These are phyloP conservation scores for Lizonia empirigonia DNA, from an alignment of 2,329 filamentous ascomycete species.

Conservation along the genomic window DNA sequence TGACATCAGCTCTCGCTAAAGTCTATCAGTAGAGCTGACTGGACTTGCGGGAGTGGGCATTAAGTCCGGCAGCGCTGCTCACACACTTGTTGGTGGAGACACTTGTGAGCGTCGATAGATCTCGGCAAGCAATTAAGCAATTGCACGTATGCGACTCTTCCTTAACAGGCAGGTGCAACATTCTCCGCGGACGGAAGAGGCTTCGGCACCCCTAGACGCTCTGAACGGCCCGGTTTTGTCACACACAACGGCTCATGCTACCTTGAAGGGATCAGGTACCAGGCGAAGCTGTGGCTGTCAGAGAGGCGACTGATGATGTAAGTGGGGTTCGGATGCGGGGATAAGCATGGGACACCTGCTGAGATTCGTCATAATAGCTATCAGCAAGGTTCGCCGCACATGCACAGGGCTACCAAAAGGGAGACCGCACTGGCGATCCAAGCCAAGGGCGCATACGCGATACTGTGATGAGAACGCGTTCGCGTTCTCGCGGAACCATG, in stretches of 20 bases:
- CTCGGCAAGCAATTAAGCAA: neutral
- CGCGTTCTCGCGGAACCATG: neutral
- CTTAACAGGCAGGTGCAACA: conserved; percentile 10
- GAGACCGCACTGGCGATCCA: neutral
- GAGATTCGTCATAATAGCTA: conserved; percentile 6
- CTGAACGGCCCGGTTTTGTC: neutral
- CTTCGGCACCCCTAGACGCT: neutral
- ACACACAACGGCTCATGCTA: neutral
- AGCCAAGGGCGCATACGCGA: conserved; percentile 4
- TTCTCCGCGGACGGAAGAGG: neutral
- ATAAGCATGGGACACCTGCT: conserved; percentile 3
- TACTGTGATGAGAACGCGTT: neutral
- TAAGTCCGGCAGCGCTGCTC: neutral
- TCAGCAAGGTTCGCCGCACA: conserved; percentile 5
- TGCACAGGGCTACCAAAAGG: conserved; percentile 9
- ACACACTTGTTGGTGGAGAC: conserved; percentile 6
- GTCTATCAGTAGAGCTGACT: neutral
- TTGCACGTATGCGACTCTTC: conserved; percentile 6
- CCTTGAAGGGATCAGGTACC: conserved; percentile 2
- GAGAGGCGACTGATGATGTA: neutral
- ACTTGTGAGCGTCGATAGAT: neutral
- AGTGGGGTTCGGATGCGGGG: conserved; percentile 6
- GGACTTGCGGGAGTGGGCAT: neutral
- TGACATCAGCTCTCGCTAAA: conserved; percentile 10
- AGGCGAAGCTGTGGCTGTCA: neutral